phyloP scores from a whole-genome alignment of 768 basidiomycete species.

The Hericium alpestre region DNA sequence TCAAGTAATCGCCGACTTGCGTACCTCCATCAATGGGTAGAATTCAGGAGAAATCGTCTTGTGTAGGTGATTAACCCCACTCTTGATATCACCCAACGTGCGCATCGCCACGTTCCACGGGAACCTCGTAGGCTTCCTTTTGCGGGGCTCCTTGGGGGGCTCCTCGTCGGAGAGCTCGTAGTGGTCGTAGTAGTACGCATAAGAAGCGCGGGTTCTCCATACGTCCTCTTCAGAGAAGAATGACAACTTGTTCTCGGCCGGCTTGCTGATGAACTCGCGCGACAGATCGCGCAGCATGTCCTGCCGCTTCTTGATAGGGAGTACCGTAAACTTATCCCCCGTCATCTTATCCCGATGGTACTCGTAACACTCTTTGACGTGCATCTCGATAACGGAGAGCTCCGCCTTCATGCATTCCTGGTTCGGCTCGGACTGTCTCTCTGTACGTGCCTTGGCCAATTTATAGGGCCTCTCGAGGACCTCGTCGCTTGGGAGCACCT shows the following conservation, averaged over 20 bases:
- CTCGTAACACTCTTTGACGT: constrained; percentile 23
- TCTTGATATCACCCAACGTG: constrained; percentile 43
- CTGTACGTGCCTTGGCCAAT: too few relatives aligned
- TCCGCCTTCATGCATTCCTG: constrained; percentile 20
- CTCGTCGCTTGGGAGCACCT: constrained; percentile 10
- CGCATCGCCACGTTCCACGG: constrained; percentile 49
- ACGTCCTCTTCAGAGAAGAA: constrained; percentile 23
- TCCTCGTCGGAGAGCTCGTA: background rate
- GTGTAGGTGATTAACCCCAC: constrained; percentile 26
- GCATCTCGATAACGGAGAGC: constrained; percentile 26
- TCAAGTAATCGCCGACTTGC: background rate
- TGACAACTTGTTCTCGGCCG: constrained; percentile 16
- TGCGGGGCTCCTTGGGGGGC: too few relatives aligned
- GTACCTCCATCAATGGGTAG: constrained; percentile 29
- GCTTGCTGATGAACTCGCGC: constrained; percentile 26
- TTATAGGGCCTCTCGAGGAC: constrained; percentile 28
- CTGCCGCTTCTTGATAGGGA: constrained; percentile 35
- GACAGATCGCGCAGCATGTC: constrained; percentile 36
- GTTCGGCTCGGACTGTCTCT: too few relatives aligned
- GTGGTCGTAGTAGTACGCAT: constrained; percentile 34
- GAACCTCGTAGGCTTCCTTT: constrained; percentile 24
- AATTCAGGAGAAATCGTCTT: constrained; percentile 34
- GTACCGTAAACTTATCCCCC: constrained; percentile 23
- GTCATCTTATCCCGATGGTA: constrained; percentile 11
- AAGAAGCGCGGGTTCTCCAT: constrained; percentile 36